Conservation (phyloP, 208 protist genomes). For the Angomonas desouzai region DNA sequence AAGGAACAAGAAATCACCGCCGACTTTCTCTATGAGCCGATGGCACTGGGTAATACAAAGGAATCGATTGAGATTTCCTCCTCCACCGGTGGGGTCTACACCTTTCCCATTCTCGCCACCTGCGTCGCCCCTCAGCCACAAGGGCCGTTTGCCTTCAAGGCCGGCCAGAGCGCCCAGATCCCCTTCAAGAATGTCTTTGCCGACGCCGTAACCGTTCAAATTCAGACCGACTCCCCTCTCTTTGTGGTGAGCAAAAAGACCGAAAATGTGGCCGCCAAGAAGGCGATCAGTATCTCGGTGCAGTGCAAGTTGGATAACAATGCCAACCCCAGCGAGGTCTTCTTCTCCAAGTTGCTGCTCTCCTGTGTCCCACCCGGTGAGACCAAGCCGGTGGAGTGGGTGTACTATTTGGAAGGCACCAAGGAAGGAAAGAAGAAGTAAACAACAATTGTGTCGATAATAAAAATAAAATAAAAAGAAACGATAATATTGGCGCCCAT, state of each 20-base stretch:
- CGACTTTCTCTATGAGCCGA: constrained; percentile 94
- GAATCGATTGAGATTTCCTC: constrained; percentile 86
- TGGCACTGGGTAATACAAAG: constrained; percentile 61
- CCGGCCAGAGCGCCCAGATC: constrained; percentile 55
- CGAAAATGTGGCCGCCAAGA: constrained; percentile 84
- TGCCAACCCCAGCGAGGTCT: constrained; percentile 18
- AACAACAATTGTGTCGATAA: background rate
- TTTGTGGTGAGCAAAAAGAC: constrained; percentile 82
- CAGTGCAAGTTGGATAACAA: constrained; percentile 48
- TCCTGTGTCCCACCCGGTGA: constrained; percentile 37
- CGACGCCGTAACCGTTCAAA: constrained; percentile 70
- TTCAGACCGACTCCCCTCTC: constrained; percentile 71
- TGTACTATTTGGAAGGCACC: constrained; percentile 81
- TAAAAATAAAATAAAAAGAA: no score
- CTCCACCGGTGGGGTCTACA: constrained; percentile 85
- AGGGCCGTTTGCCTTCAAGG: constrained; percentile 84
- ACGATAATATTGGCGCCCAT: no score
- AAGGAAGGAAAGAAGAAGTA: constrained; percentile 20
- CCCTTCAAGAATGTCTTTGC: constrained; percentile 94
- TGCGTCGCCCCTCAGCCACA: constrained; percentile 90
- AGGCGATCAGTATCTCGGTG: constrained; percentile 64
- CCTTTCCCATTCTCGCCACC: constrained; percentile 83
- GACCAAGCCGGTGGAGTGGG: constrained; percentile 60
- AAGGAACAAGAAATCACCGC: constrained; percentile 88
- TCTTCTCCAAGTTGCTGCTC: constrained; percentile 29